A percentile compares a stretch with the other conserved stretches of the same genome.
Conservation (phyloP, 139 green algal species). For the Auxenochlorella protothecoides region DNA sequence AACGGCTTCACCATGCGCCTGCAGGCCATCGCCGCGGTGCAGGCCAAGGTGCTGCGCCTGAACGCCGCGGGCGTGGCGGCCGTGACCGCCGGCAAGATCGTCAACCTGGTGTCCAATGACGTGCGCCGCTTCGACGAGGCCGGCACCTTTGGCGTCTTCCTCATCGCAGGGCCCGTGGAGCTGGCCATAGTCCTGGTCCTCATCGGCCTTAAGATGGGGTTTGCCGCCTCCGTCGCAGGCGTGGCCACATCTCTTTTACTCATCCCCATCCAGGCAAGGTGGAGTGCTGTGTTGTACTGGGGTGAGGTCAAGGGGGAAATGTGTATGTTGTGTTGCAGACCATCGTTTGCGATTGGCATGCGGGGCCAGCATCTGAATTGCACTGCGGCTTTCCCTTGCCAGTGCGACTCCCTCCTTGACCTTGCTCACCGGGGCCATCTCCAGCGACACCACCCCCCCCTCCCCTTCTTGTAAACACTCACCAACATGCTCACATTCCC, state of each 20-base stretch:
- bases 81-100: constrained; percentile 31
- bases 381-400: too few relatives aligned
- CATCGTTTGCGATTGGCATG: too few relatives aligned
- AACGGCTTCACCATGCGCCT: constrained; percentile 53
- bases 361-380: too few relatives aligned
- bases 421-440: too few relatives aligned
- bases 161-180: constrained; percentile 38
- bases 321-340: not conserved
- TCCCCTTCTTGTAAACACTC: too few relatives aligned
- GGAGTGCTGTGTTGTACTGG: not conserved
- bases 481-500: too few relatives aligned
- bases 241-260: constrained; percentile 45
- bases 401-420: too few relatives aligned
- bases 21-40: constrained; percentile 32
- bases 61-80: constrained; percentile 49
- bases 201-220: constrained; percentile 55
- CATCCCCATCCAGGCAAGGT: constrained; percentile 52
- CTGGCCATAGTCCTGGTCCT: constrained; percentile 57
- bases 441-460: too few relatives aligned
- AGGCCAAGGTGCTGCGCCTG: constrained; percentile 54
- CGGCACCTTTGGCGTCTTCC: constrained; percentile 54
- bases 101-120: constrained; percentile 52
- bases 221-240: constrained; percentile 48
- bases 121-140: constrained; percentile 66
- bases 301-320: not conserved